Conservation (phyloP, 139 green algal genomes). For the Chlorella sorokiniana region DNA sequence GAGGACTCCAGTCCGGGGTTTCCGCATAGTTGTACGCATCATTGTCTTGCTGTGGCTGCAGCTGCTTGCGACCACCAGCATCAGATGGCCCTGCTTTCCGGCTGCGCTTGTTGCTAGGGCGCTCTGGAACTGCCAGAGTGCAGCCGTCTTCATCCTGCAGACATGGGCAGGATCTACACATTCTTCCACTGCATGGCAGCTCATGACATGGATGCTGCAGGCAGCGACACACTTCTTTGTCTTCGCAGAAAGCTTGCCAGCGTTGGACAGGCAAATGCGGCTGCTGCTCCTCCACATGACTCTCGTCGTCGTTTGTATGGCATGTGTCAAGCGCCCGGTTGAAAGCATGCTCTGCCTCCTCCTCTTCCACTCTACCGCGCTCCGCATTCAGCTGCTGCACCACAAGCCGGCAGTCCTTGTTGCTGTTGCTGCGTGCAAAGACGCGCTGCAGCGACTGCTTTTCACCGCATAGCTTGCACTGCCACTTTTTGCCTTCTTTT, state of each 20-base stretch:
- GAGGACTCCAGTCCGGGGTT: too few species aligned
- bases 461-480: slow-evolving; percentile 29
- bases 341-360: slow-evolving; percentile 16
- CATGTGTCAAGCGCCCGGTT: background rate
- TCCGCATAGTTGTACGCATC: background rate
- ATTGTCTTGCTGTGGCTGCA: background rate
- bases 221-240: too few species aligned
- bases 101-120: background rate
- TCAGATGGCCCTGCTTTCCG: background rate
- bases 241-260: too few species aligned
- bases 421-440: slow-evolving; percentile 9
- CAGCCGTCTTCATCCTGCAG: slow-evolving; percentile 23
- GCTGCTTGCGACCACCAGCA: slow-evolving; percentile 1
- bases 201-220: too few species aligned
- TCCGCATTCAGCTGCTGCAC: slow-evolving; percentile 22
- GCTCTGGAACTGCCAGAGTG: slow-evolving; percentile 18
- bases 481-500: slow-evolving; percentile 32
- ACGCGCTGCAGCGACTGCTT: slow-evolving; percentile 33
- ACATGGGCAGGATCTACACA: background rate
- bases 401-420: slow-evolving; percentile 17
- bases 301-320: background rate
- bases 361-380: background rate
- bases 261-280: too few species aligned
- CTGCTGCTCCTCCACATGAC: background rate
- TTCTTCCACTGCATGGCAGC: background rate